Percentiles rank a stretch among this genome's conserved stretches.
phyloP scores from a whole-genome alignment of 805 yeast genomes.

The Cyberlindnera americana region DNA sequence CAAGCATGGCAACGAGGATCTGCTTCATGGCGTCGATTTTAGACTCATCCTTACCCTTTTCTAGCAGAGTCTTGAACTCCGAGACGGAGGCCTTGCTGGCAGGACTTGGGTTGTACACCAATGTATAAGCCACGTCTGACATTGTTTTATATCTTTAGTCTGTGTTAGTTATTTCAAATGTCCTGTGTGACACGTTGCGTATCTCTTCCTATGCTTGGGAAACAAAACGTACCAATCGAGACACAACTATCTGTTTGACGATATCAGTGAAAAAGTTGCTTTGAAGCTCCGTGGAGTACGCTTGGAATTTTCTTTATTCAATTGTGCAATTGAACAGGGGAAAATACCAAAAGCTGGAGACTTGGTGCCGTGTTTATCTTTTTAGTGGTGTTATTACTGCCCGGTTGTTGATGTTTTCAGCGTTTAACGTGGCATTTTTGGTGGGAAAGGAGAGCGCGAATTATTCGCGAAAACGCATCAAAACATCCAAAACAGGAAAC shows the following conservation, averaged over 20 bases:
- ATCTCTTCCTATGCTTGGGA: too few species aligned
- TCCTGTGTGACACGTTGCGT: not conserved
- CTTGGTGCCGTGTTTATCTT: too few species aligned
- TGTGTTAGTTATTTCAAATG: not conserved
- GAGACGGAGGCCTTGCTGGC: slow-evolving; percentile 55
- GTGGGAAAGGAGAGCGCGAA: not conserved
- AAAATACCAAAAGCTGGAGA: not conserved
- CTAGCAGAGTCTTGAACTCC: slow-evolving; percentile 75
- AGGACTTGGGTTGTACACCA: slow-evolving; percentile 74
- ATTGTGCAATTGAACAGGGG: not conserved
- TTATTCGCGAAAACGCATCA: not conserved
- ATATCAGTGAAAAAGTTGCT: too few species aligned
- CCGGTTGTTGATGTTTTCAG: slow-evolving; percentile 2
- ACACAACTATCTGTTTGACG: too few species aligned
- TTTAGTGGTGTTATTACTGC: too few species aligned
- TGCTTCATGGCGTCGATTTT: slow-evolving; percentile 88
- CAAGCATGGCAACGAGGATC: slow-evolving; percentile 80
- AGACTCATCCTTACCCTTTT: slow-evolving; percentile 84
- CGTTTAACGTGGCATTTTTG: slow-evolving; percentile 2
- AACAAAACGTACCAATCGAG: too few species aligned
- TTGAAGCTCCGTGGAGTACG: too few species aligned
- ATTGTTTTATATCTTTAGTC: too few species aligned
- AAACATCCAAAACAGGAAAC: not conserved
- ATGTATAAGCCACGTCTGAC: slow-evolving; percentile 58
- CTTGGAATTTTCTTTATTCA: too few species aligned